Percentiles rank a stretch among this genome's conserved stretches.
phyloP scores from a whole-genome alignment of 305 asterid genomes.

The Coffea humblotiana region DNA sequence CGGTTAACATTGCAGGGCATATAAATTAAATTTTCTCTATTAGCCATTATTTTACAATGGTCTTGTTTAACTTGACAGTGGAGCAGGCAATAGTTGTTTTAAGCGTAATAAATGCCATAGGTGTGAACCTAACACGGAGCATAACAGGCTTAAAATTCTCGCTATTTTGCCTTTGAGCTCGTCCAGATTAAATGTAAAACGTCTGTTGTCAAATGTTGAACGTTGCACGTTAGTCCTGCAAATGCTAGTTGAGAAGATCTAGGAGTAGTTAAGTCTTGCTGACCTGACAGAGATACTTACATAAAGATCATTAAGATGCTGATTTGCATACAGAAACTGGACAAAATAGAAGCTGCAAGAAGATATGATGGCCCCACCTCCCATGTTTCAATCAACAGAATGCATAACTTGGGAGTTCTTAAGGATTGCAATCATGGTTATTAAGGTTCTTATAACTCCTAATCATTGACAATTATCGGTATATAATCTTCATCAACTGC shows the following conservation, averaged over 20 bases:
- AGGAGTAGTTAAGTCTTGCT: constrained; percentile 28
- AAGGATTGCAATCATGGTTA: constrained; percentile 13
- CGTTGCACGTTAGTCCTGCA: not conserved
- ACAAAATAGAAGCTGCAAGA: constrained; percentile 34
- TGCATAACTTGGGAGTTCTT: not conserved
- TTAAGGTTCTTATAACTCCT: constrained; percentile 13
- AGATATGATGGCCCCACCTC: constrained; percentile 33
- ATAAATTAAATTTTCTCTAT: not conserved
- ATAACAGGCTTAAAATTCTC: not conserved
- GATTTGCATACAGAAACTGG: constrained; percentile 28
- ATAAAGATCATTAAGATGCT: constrained; percentile 31
- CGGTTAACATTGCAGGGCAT: not conserved
- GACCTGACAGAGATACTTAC: constrained; percentile 26
- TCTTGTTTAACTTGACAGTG: not conserved
- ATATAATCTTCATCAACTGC: not conserved
- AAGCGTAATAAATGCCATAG: not conserved
- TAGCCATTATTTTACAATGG: not conserved
- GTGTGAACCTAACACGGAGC: not conserved
- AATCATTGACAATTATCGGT: constrained; percentile 11
- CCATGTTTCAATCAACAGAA: constrained; percentile 15
- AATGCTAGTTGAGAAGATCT: constrained; percentile 20
- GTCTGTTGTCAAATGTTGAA: not conserved
- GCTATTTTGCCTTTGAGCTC: not conserved
- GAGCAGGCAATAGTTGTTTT: not conserved
- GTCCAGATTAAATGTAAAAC: not conserved